Evolutionary conservation across 2,329 filamentous ascomycete genomes (phyloP).

Genomic region (Tympanopsis confertula): DNA sequence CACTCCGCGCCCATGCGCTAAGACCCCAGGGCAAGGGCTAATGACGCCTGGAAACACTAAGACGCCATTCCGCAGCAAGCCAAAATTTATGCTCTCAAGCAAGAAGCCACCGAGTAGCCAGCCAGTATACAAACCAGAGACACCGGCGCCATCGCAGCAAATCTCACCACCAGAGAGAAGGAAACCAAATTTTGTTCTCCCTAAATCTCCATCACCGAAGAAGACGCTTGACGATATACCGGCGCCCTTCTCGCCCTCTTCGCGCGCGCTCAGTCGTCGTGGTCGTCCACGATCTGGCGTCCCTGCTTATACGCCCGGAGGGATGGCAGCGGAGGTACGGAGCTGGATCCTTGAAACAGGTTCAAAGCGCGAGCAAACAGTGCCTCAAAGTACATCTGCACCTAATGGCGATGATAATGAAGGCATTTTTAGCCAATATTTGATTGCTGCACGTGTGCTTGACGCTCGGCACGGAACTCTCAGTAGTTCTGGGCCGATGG

Average conservation of each 20-base stretch:
- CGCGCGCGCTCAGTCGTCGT: constrained; percentile 14
- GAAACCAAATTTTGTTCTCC: constrained; percentile 22
- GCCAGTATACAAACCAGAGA: background rate
- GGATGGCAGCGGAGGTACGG: constrained; percentile 25
- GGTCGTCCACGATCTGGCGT: constrained; percentile 11
- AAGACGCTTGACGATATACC: constrained; percentile 10
- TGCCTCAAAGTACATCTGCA: constrained; percentile 1
- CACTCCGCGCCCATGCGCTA: background rate
- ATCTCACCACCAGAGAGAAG: constrained; percentile 9
- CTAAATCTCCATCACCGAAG: constrained; percentile 19
- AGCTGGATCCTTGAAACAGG: constrained; percentile 25
- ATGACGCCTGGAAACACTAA: background rate
- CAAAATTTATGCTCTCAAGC: background rate
- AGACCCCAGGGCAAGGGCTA: background rate
- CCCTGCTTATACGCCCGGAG: constrained; percentile 17
- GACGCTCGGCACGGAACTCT: background rate
- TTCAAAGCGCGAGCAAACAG: constrained; percentile 13
- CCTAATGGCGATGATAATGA: background rate
- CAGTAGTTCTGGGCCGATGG: background rate
- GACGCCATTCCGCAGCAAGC: background rate
- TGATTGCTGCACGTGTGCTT: background rate
- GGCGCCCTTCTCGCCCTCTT: constrained; percentile 21
- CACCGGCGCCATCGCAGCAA: background rate
- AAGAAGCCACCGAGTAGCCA: background rate
- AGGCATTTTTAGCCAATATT: background rate